Conservation (phyloP, 2,329 filamentous ascomycete genomes). For the Fusarium acutatum region DNA sequence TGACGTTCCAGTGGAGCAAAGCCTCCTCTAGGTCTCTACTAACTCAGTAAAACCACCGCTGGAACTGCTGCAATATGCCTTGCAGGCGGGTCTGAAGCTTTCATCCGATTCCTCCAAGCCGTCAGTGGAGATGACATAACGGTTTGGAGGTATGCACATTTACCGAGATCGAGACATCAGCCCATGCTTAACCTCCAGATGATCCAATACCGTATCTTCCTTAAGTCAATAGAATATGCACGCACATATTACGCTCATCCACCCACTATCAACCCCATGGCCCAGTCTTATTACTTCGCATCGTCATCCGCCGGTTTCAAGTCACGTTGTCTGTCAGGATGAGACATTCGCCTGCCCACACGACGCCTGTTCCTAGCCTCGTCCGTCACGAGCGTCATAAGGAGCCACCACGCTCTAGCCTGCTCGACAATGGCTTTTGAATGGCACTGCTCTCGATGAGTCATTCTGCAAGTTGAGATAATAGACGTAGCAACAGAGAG, state of each 20-base stretch:
- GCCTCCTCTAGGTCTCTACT: not conserved
- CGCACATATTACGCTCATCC: not conserved
- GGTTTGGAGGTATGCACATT: not conserved
- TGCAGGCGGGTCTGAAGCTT: conserved; percentile 16
- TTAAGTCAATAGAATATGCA: not conserved
- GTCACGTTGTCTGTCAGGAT: conserved; percentile 32
- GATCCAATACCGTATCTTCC: conserved; percentile 1
- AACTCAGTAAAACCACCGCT: not conserved
- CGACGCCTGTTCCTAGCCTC: not conserved
- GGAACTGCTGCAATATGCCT: conserved; percentile 6
- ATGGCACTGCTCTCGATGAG: not conserved
- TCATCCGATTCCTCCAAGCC: not conserved
- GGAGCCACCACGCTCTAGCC: not conserved
- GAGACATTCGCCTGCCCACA: conserved; percentile 23
- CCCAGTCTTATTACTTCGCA: not conserved
- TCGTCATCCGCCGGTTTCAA: conserved; percentile 28
- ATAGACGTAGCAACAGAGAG: not conserved
- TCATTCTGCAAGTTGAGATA: not conserved
- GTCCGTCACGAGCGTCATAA: conserved; percentile 29
- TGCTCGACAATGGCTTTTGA: not conserved
- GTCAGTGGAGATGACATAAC: not conserved
- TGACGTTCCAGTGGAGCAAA: conserved; percentile 20
- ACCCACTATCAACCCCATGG: conserved; percentile 2
- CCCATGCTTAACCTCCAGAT: conserved; percentile 22
- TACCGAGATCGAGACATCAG: conserved; percentile 23